phyloP scores from a whole-genome alignment of 2,329 filamentous ascomycete species.

The Talaromyces piceae region DNA sequence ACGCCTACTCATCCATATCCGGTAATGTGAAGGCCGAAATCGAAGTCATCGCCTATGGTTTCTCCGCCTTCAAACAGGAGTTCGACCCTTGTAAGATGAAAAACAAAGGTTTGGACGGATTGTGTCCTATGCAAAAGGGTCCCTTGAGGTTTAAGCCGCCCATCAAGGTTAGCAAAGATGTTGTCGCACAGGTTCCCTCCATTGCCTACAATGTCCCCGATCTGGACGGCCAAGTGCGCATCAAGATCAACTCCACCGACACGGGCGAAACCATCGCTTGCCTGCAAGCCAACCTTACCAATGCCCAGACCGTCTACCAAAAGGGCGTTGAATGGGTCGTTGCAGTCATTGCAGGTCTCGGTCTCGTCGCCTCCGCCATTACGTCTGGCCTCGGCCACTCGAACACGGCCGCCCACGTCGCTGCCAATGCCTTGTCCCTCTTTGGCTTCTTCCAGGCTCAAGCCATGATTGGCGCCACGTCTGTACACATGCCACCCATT shows the following conservation, averaged over 20 bases:
- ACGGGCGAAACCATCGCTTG: conserved; percentile 66
- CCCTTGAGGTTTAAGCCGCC: conserved; percentile 71
- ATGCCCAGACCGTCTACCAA: conserved; percentile 86
- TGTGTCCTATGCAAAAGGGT: conserved; percentile 87
- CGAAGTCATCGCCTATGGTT: conserved; percentile 74
- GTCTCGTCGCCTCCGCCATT: conserved; percentile 75
- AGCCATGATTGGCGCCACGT: conserved; percentile 79
- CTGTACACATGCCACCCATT: conserved; percentile 74
- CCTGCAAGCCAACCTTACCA: conserved; percentile 79
- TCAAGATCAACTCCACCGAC: conserved; percentile 68
- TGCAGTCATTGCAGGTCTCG: conserved; percentile 77
- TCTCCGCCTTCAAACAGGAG: conserved; percentile 57
- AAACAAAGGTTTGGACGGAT: conserved; percentile 49
- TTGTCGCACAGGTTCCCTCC: conserved; percentile 62
- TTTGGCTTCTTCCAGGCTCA: conserved; percentile 93
- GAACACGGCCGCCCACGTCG: conserved; percentile 90
- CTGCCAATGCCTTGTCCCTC: conserved; percentile 86
- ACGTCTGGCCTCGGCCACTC: conserved; percentile 86
- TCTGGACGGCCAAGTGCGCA: conserved; percentile 74
- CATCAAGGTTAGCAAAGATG: conserved; percentile 49
- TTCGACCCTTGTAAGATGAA: conserved; percentile 68
- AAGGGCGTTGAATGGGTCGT: conserved; percentile 83
- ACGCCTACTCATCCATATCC: conserved; percentile 74
- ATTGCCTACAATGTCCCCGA: conserved; percentile 88
- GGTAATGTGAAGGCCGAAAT: conserved; percentile 75